Conservation (phyloP, 2,329 filamentous ascomycete species). For the Colletotrichum sublineola region DNA sequence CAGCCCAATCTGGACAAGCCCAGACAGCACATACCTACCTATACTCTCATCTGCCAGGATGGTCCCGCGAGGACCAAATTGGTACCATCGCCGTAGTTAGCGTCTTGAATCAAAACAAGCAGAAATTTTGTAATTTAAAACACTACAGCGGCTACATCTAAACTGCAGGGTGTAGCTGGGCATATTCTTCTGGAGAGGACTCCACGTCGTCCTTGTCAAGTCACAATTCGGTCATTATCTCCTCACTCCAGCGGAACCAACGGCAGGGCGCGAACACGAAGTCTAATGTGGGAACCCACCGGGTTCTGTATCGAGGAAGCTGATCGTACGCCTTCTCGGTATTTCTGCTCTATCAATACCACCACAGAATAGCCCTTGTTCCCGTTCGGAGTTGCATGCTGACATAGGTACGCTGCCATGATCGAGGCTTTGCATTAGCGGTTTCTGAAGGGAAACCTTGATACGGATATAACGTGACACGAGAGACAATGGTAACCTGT, state of each 20-base stretch:
- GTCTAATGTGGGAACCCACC: slow-evolving; percentile 2
- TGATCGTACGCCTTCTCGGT: not conserved
- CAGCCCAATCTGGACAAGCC: slow-evolving; percentile 9
- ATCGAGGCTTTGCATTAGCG: slow-evolving; percentile 7
- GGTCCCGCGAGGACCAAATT: slow-evolving; percentile 17
- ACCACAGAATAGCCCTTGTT: slow-evolving; percentile 9
- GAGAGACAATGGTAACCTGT: slow-evolving; percentile 14
- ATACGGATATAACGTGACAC: not conserved
- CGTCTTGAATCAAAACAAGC: slow-evolving; percentile 32
- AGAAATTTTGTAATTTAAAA: not conserved
- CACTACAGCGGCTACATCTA: not conserved
- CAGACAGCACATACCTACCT: not conserved
- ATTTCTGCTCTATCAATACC: not conserved
- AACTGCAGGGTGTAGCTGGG: slow-evolving; percentile 20
- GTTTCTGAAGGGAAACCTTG: not conserved
- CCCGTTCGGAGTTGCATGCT: not conserved
- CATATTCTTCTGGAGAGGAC: not conserved
- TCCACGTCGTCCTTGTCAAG: slow-evolving; percentile 26
- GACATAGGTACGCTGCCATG: slow-evolving; percentile 1
- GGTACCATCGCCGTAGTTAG: slow-evolving; percentile 2
- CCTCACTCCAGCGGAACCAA: slow-evolving; percentile 11
- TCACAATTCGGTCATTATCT: slow-evolving; percentile 26
- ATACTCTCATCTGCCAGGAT: not conserved
- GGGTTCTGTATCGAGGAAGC: slow-evolving; percentile 9
- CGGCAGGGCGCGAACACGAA: not conserved